These are phyloP conservation scores for Arctium lappa DNA, from an alignment of 129 eudicot genomes.

Conservation along the genomic window DNA sequence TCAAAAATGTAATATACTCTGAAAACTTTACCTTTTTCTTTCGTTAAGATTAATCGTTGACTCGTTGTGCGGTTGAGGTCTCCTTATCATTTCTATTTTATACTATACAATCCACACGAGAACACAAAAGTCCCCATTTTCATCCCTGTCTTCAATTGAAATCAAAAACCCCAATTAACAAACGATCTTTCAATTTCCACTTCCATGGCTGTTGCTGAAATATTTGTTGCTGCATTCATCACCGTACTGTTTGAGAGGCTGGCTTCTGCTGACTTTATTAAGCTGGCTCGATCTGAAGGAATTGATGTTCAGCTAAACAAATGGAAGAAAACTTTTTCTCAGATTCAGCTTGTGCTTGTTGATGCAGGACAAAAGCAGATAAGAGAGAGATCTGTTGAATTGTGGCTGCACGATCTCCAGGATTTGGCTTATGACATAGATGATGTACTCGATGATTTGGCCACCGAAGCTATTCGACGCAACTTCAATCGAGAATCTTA, in stretches of 20 bases:
- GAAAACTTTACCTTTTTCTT: too few species aligned
- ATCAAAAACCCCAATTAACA: too few species aligned
- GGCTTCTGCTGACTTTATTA: conserved; percentile 12
- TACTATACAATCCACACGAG: too few species aligned
- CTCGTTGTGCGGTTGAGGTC: too few species aligned
- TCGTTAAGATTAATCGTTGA: too few species aligned
- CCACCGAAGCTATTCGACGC: conserved; percentile 8
- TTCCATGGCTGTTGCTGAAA: conserved; percentile 20
- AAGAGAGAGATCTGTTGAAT: neutral
- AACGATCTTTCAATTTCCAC: neutral
- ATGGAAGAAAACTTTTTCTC: neutral
- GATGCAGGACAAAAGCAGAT: neutral
- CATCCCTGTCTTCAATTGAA: too few species aligned
- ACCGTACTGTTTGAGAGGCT: conserved; percentile 1
- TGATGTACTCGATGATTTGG: neutral
- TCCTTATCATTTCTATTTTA: too few species aligned
- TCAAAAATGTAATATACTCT: too few species aligned
- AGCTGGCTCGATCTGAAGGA: neutral
- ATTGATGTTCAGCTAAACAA: conserved; percentile 9
- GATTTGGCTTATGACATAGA: neutral
- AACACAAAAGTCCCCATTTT: too few species aligned
- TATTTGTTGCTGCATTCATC: conserved; percentile 33
- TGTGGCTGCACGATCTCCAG: neutral
- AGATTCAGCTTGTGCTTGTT: conserved; percentile 16
- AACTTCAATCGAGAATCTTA: neutral